Conservation (phyloP, 768 basidiomycete species). For the Hebeloma cylindrosporum region DNA sequence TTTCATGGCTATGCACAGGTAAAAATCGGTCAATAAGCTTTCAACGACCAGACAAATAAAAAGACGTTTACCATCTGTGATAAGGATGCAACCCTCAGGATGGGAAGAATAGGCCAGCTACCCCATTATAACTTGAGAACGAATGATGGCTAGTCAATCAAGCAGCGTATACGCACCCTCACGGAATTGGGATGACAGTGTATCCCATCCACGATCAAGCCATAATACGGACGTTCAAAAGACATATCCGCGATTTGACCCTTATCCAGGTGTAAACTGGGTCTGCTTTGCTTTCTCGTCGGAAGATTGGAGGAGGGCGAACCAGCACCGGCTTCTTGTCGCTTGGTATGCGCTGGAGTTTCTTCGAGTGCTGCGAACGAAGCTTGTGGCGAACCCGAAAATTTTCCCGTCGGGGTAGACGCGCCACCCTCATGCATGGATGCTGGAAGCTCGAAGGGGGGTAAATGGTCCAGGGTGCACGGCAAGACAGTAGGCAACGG, state of each 20-base stretch:
- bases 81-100: constrained; percentile 83
- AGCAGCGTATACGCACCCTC: constrained; percentile 49
- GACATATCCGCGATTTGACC: constrained; percentile 52
- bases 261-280: constrained; percentile 45
- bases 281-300: constrained; percentile 26
- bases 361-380: constrained; percentile 18
- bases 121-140: constrained; percentile 3
- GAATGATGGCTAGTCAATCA: neutral
- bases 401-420: neutral
- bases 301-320: constrained; percentile 21
- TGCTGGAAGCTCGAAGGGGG: constrained; percentile 12
- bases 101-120: constrained; percentile 83
- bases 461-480: constrained; percentile 14
- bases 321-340: constrained; percentile 14
- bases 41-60: no score
- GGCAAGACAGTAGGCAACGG: constrained; percentile 16
- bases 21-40: neutral
- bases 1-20: constrained; percentile 63
- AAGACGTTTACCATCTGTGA: constrained; percentile 74
- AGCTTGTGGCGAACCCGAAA: constrained; percentile 1
- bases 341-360: constrained; percentile 3
- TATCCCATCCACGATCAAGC: constrained; percentile 87
- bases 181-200: constrained; percentile 92
- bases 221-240: constrained; percentile 76
- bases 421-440: neutral